Base-by-base conservation (phyloP, 2,329 filamentous ascomycete species). In the Calonectria pauciramosa region DNA sequence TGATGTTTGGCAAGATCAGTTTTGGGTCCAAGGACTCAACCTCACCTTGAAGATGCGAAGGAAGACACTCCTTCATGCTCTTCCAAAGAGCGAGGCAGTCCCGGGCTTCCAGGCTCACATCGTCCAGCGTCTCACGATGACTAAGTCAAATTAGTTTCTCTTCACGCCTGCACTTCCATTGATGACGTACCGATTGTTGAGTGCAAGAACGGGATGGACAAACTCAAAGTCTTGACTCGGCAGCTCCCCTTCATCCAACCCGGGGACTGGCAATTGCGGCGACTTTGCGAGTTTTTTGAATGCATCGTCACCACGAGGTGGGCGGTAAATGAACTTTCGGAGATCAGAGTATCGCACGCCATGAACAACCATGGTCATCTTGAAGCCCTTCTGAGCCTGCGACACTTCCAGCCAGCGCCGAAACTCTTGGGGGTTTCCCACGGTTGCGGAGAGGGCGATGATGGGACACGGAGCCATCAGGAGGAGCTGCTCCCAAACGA, bases 401-500 rank as follows among this genome's bases (percentile, higher is more conserved):
- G 93, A 92, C 4, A 88, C 88, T 1, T 86, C 86, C 0, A 96
- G 87, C 94, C 94, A 96, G 34, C 88, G 86, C 68, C 87, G 90
- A 84, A 96, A 95, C 78, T 94, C 91, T 2, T 89, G 83, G 0
- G 94, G 93, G 76, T 96, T 96, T 5, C 94, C 94, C 18, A 96
- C 93, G 0, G 94, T 96, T 1, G 94, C 94, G 1, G 94, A 96
- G 1, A 96, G 88, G 0, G 94, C 94, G 76, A 96, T 94, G 65
- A 96, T 94, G 0, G 93, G 94, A 77, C 94, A 96, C 1, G 94
- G 94, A 0, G 94, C 90, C 75, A 95, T 88, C 1, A 96, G 88
- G 1, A 96, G 86, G 4, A 96, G 87, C 80, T 96, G 94, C 79
- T 96, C 94, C 94, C 94, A 96, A 3, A 96, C 88, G 1, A 95